Percentiles rank a stretch among this genome's conserved stretches.
Conservation (phyloP, 768 basidiomycete species). For the Galerina sulciceps region DNA sequence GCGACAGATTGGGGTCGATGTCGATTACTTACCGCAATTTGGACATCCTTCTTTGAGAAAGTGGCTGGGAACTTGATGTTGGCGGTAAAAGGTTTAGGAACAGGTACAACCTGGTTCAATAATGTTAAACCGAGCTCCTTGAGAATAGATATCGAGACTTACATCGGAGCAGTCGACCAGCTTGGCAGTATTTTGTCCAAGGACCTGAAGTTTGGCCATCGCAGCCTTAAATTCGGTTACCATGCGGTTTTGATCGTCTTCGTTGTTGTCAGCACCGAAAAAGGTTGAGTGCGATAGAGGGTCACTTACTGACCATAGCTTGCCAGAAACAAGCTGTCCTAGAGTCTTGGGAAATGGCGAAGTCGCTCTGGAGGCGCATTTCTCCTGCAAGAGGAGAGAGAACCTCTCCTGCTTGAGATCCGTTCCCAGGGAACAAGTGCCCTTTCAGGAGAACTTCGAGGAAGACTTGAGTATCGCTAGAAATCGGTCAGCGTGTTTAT, state of each 20-base stretch:
- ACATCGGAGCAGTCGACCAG: conserved; percentile 12
- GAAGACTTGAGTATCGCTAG: conserved; percentile 34
- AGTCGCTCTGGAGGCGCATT: conserved; percentile 15
- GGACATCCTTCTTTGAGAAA: conserved; percentile 11
- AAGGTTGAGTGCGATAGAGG: background rate
- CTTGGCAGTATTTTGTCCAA: conserved; percentile 1
- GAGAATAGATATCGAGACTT: background rate
- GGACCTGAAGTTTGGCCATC: conserved; percentile 13
- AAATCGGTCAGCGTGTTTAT: background rate
- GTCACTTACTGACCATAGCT: conserved; percentile 12
- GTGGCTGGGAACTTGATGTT: conserved; percentile 17
- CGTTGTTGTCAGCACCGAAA: fast-evolving
- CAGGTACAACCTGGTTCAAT: conserved; percentile 7
- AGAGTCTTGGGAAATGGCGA: conserved; percentile 12
- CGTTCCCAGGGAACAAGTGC: conserved; percentile 11
- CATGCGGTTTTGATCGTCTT: conserved; percentile 12
- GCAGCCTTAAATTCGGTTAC: conserved; percentile 7
- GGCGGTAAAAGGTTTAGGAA: conserved; percentile 7
- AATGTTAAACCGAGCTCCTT: background rate
- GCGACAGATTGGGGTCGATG: no score
- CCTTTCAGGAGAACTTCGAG: conserved; percentile 32
- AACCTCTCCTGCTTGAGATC: conserved; percentile 9
- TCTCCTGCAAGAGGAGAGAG: conserved; percentile 14
- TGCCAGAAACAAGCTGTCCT: conserved; percentile 18
- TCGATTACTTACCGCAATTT: conserved; percentile 3